Evolutionary conservation across 2,329 filamentous ascomycete genomes (phyloP), one percentile per base, ranked within the genome.

Genomic region (Claviceps humidiphila): DNA sequence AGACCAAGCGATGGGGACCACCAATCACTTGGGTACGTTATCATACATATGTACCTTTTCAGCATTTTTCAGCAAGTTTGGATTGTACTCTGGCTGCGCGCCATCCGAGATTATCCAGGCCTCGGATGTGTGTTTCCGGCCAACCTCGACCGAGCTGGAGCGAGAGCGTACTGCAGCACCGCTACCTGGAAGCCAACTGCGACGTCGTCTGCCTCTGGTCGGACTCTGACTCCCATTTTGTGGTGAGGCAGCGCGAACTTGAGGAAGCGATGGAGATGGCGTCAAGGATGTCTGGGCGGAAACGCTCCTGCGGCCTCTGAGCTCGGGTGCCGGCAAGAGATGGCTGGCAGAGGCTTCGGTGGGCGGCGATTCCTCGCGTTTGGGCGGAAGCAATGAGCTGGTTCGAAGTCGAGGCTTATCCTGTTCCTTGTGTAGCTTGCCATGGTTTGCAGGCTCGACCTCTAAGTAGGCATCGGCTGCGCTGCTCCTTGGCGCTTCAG

Each of bases 71-170:
- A 84, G 64, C 37, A 73, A 71, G 6, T 68, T 61, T 0, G 74
- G 68, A 60, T 78, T 81, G 61, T 84, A 84, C 50, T 83, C 78
- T 13, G 71, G 70, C 20, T 69, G 70, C 44, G 67, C 68, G 49
- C 75, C 74, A 7, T 76, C 73, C 2, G 73, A 68, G 57, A 82
- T 66, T 41, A 82, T 69, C 80, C 80, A 84, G 2, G 78, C 74
- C 13, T 66, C 65, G 26, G 59, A 55, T 13, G 55, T 60, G 52
- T 50, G 56, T 20, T 49, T 30, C 4, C 55, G 51, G 13, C 52
- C 59, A 22, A 63, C 59, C 11, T 70, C 67, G 9, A 62, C 52
- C 5, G 78, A 80, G 53, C 71, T 73, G 13, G 76, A 75, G 49
- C 77, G 71, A 34, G 76, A 77, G 53, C 75, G 65, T 16, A 34